Base-by-base conservation (phyloP, 768 basidiomycete genomes). In the Psilocybe sp. region DNA sequence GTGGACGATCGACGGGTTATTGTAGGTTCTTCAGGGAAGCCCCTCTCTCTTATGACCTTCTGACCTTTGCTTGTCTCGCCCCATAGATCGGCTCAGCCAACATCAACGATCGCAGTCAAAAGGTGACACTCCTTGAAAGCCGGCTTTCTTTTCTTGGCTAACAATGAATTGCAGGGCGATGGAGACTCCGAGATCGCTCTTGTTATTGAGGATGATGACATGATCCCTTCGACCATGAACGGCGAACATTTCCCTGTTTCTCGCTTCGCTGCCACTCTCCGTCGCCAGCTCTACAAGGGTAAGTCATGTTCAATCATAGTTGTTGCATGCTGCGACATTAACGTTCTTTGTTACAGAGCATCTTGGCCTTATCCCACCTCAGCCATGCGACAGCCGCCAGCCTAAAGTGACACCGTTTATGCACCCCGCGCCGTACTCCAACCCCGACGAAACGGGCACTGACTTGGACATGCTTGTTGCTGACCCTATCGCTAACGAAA, bases 141-240 rank as follows among this genome's bases (percentile, higher is more conserved):
- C 32, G 4, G 35, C 3, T 18, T 15, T 31, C 23, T 44, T 7
- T 33, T 20, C 28, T 34, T n/a, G 5, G 16, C 49, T 14, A 23
- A 20, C 23, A 44, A 19, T 52, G 55, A 41, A 60, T 11, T 16
- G 1, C 49, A 87, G 84, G 95, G 95, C 19, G 88, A 96, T 56
- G 92, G 92, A 32, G 93, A 96, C 67, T 96, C 92, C 1, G 97
- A 98, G 69, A 96, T 98, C 55, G 91, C 89, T 6, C 69, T 97
- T 7, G 84, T 98, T 15, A 86, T 97, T 28, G 95, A 98, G 67
- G 96, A 99, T 60, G 69, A 77, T 0, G 91, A 96, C 44, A 73
- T 81, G 71, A 73, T 99, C 36, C 73, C 78, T 20, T 79, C 84
- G 3, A 76, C 64, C 13, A 96, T 97, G 93, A 74, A 92, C 58